phyloP scores from a whole-genome alignment of 257 asterid genomes.

The Solanum infundibuliforme region DNA sequence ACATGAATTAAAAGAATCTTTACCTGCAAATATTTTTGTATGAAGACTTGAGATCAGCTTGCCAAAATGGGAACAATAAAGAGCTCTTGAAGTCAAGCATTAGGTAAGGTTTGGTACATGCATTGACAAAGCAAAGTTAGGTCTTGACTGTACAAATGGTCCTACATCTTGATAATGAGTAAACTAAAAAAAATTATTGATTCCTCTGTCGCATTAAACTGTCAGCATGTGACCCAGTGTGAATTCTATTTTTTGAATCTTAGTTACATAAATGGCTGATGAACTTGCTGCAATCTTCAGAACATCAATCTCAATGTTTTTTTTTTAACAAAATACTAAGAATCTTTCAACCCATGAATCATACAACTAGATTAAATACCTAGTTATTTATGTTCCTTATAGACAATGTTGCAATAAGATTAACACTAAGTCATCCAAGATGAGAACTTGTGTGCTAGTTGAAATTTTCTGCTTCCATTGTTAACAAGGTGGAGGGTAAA shows the following conservation, averaged over 20 bases:
- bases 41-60: background rate
- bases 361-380: slow-evolving; percentile 82
- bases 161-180: background rate
- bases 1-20: background rate
- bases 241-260: background rate
- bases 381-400: background rate
- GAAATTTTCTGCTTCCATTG: background rate
- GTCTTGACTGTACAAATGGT: background rate
- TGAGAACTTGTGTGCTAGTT: background rate
- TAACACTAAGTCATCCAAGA: background rate
- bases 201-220: background rate
- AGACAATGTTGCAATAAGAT: background rate
- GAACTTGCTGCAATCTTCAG: background rate
- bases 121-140: background rate
- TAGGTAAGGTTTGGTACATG: background rate
- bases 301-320: background rate
- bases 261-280: background rate
- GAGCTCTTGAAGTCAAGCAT: background rate
- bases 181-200: background rate
- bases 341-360: slow-evolving; percentile 53
- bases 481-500: background rate
- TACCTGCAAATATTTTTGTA: background rate
- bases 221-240: background rate
- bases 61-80: background rate
- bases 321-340: background rate